Conservation (phyloP, 1,284 basidiomycete genomes). For the Bondarzewia mesenterica region DNA sequence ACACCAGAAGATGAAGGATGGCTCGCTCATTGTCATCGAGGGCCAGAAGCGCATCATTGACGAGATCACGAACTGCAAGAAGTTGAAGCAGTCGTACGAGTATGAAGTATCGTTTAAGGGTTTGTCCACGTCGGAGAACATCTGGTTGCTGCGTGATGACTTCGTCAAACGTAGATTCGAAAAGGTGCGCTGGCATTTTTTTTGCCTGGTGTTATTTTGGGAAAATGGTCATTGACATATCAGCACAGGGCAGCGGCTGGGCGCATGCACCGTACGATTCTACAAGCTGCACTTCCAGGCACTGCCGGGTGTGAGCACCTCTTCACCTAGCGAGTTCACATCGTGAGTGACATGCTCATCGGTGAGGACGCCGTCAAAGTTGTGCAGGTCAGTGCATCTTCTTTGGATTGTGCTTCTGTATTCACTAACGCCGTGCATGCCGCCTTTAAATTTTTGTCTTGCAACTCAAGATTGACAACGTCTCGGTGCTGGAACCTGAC, state of each 20-base stretch:
- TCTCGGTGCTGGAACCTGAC: constrained; percentile 46
- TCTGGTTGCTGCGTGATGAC: constrained; percentile 93
- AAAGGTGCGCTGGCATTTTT: constrained; percentile 44
- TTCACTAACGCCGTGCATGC: not conserved
- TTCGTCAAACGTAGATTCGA: constrained; percentile 97
- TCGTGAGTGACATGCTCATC: constrained; percentile 84
- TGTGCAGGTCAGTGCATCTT: constrained; percentile 49
- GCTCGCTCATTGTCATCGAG: constrained; percentile 79
- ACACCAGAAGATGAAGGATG: constrained; percentile 95
- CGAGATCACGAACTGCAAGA: too few species aligned
- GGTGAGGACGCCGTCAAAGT: constrained; percentile 74
- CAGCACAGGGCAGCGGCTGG: constrained; percentile 40
- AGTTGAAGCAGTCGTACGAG: too few species aligned
- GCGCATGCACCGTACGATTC: constrained; percentile 86
- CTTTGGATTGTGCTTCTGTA: not conserved
- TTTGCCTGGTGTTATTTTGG: constrained; percentile 12
- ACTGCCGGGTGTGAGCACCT: constrained; percentile 71
- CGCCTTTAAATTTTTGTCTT: not conserved
- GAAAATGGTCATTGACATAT: too few species aligned
- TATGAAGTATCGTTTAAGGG: too few species aligned
- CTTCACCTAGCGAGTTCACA: constrained; percentile 85
- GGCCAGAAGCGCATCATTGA: too few species aligned
- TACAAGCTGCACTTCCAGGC: constrained; percentile 95
- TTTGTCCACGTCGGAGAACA: too few species aligned
- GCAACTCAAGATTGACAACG: constrained; percentile 79